Base-by-base conservation (phyloP, 129 eudicot genomes). In the Silybum marianum region DNA sequence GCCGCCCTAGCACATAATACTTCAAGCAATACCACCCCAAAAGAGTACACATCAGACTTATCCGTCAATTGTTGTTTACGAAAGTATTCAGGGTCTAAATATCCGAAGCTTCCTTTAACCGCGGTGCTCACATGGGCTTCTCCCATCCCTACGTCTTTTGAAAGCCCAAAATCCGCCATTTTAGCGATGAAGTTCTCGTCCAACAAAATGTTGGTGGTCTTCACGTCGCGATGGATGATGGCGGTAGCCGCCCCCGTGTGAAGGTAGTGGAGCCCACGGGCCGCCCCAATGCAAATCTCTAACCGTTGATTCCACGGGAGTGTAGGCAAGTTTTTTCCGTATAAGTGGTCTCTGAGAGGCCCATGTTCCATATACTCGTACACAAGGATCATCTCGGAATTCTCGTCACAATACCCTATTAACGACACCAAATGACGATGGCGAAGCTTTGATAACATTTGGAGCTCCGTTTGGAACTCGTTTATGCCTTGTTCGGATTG, bases 81-180 rank as follows among this genome's bases (percentile, higher is more conserved):
- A 72, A 95, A 95, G 84, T 95, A 95, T 77, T 95, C 97, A 0
- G 97, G 97, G 60, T 95, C 99, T 8, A 95, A 78, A 76, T 92
- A 95, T 67, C 99, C 99, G 40, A 95, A 95, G 82, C 99, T 95
- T 58, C 99, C 99, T 85, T 95, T 95, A 21, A 95, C 99, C 1
- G 97, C 97, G 4, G 98, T 95, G 73, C 99, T 95, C 7, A 95
- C 98, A 40, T 92, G 94, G 7, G 88, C 90, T 40, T 91, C 90
- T 22, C 89, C 97, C 19, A 84, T 85, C 0, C 95, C 91, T 2
- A 85, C 96, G 42, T 90, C 96, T 72, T 95, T 95, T 0, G 99
- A 95, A 6, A 95, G 89, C 77, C 99, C 99, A 25, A 95, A 95
- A 81, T 95, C 99, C 0, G 98, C 90, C 99, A 95, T 95, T 69